Percentiles rank a stretch among this genome's conserved stretches.
Conservation (phyloP, 768 basidiomycete genomes). For the Symmetrospora coprosmae region DNA sequence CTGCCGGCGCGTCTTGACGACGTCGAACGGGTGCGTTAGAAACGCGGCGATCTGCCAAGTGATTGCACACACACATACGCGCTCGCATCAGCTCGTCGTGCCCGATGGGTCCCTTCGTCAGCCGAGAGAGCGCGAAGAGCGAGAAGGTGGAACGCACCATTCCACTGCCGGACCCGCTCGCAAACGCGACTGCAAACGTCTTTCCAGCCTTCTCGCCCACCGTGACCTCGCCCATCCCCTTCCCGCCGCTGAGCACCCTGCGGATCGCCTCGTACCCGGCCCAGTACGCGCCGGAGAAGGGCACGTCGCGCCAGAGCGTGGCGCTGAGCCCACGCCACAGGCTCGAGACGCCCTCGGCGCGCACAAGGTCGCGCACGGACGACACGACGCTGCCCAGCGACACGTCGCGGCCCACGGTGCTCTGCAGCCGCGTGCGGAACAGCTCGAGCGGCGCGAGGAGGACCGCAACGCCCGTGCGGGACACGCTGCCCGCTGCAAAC, state of each 20-base stretch:
- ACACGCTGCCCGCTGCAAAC: constrained; percentile 64
- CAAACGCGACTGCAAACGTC: constrained; percentile 50
- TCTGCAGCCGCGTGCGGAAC: constrained; percentile 81
- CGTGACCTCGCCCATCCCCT: constrained; percentile 42
- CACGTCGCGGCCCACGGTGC: constrained; percentile 39
- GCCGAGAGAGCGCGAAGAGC: no score
- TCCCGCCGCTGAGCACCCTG: constrained; percentile 41
- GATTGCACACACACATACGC: no score
- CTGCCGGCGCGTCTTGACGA: constrained; percentile 86
- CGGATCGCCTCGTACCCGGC: constrained; percentile 81
- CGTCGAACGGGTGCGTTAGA: constrained; percentile 87
- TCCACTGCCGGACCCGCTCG: constrained; percentile 81
- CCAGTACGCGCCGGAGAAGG: constrained; percentile 96
- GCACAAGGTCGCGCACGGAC: constrained; percentile 3
- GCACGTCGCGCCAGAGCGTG: constrained; percentile 92
- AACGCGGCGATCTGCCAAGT: constrained; percentile 49
- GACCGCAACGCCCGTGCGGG: constrained; percentile 64
- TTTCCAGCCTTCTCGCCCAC: constrained; percentile 43
- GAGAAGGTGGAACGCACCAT: constrained; percentile 42
- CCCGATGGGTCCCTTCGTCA: no score
- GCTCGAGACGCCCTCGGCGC: constrained; percentile 50
- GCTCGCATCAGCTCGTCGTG: no score
- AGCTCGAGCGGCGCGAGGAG: constrained; percentile 79
- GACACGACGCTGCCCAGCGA: neutral
- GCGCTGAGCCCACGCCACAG: constrained; percentile 85